Conservation (phyloP, 1,284 basidiomycete genomes). For the Exobasidium rhododendri region DNA sequence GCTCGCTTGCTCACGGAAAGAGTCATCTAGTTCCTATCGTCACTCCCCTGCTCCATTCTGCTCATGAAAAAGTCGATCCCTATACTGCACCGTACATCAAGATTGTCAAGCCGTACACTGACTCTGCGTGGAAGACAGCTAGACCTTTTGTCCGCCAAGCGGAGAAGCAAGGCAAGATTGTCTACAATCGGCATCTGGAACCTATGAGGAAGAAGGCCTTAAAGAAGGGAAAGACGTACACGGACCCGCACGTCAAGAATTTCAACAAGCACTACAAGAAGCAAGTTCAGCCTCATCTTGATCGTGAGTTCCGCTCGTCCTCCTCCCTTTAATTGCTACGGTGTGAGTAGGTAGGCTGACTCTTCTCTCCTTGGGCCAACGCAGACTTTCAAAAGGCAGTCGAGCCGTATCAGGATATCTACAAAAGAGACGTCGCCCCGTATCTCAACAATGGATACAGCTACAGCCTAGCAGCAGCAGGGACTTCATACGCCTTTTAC, state of each 20-base stretch:
- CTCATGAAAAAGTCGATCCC: slow-evolving; percentile 33
- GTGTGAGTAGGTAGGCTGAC: not conserved
- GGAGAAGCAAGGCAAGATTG: slow-evolving; percentile 27
- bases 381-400: slow-evolving; percentile 32
- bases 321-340: not conserved
- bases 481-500: slow-evolving; percentile 36
- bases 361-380: too few relatives aligned
- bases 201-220: slow-evolving; percentile 33
- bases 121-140: slow-evolving; percentile 27
- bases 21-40: slow-evolving; percentile 36
- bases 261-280: slow-evolving; percentile 39
- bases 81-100: slow-evolving; percentile 41
- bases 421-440: slow-evolving; percentile 50
- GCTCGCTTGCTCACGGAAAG: slow-evolving; percentile 41
- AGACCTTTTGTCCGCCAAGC: slow-evolving; percentile 33
- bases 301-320: slow-evolving; percentile 17
- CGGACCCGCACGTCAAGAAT: slow-evolving; percentile 40
- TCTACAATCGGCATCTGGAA: slow-evolving; percentile 44
- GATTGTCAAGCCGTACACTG: slow-evolving; percentile 28
- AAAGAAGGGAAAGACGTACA: slow-evolving; percentile 33
- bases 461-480: slow-evolving; percentile 28
- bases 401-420: slow-evolving; percentile 49
- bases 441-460: slow-evolving; percentile 35
- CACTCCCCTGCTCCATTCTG: slow-evolving; percentile 27
- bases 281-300: slow-evolving; percentile 44